Percentiles rank a stretch among this genome's conserved stretches.
These are phyloP conservation scores for Colletotrichum gloeosporioides DNA, from an alignment of 2,329 filamentous ascomycete genomes.

Conservation along the genomic window DNA sequence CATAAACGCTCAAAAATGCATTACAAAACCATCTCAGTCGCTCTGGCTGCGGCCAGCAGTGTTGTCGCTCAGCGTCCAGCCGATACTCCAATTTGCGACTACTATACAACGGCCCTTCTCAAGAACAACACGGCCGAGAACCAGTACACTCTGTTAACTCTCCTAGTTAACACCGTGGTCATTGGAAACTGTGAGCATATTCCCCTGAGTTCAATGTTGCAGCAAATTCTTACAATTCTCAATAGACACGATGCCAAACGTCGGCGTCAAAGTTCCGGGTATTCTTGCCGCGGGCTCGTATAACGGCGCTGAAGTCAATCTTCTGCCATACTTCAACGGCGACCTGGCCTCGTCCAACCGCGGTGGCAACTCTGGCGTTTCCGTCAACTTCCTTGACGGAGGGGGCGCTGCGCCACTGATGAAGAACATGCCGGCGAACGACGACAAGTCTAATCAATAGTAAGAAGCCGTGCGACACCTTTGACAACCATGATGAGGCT, in stretches of 20 bases:
- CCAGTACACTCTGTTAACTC: constrained; percentile 59
- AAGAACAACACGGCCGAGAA: constrained; percentile 64
- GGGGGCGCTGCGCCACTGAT: constrained; percentile 60
- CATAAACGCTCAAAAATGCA: constrained; percentile 28
- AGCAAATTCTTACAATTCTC: background rate
- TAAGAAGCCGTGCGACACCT: constrained; percentile 33
- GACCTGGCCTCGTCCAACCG: constrained; percentile 58
- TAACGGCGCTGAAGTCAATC: constrained; percentile 57
- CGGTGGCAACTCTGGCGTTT: constrained; percentile 46
- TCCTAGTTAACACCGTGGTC: constrained; percentile 67
- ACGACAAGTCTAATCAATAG: constrained; percentile 59
- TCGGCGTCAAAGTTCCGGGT: constrained; percentile 58
- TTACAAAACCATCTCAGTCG: constrained; percentile 26
- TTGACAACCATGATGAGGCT: background rate
- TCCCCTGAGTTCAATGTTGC: background rate
- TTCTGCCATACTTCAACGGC: constrained; percentile 66
- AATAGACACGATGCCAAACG: constrained; percentile 57
- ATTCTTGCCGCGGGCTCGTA: constrained; percentile 58
- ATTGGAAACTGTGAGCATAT: constrained; percentile 61
- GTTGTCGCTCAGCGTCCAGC: constrained; percentile 49
- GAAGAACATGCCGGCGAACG: constrained; percentile 60
- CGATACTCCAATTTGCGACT: constrained; percentile 63
- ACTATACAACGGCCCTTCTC: constrained; percentile 65
- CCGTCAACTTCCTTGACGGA: constrained; percentile 67
- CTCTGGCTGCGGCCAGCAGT: constrained; percentile 29